Conservation (phyloP, 1,284 basidiomycete species). For the Termitomyces sp. region DNA sequence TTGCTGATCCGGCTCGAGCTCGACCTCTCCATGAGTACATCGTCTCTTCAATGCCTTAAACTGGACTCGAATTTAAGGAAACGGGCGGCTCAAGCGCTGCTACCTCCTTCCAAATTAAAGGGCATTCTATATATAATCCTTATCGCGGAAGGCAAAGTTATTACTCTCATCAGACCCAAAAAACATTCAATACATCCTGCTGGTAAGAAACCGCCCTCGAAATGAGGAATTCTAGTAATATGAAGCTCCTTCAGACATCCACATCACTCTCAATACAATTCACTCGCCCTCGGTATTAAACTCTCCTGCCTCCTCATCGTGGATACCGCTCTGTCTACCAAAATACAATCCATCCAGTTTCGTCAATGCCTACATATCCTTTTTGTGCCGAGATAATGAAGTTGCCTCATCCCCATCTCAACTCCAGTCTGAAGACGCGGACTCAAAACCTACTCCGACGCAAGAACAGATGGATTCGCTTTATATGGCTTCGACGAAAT, state of each 20-base stretch:
- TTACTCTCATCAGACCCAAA: conserved; percentile 85
- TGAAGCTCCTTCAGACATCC: conserved; percentile 59
- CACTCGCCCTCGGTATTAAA: conserved; percentile 64
- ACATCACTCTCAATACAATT: conserved; percentile 82
- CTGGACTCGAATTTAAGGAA: conserved; percentile 67
- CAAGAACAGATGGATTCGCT: conserved; percentile 8
- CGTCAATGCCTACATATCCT: conserved; percentile 89
- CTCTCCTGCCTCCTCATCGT: conserved; percentile 76
- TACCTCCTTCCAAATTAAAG: conserved; percentile 80
- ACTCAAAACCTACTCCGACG: conserved; percentile 10
- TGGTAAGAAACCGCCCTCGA: conserved; percentile 39
- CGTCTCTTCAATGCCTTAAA: conserved; percentile 77
- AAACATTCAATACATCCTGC: conserved; percentile 95
- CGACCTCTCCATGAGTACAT: conserved; percentile 77
- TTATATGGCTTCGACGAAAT: conserved; percentile 19
- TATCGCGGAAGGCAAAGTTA: conserved; percentile 72
- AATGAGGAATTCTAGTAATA: background rate
- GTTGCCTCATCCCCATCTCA: conserved; percentile 1
- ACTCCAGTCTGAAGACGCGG: background rate
- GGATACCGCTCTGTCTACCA: conserved; percentile 94
- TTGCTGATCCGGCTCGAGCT: conserved; percentile 68
- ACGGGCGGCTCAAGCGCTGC: conserved; percentile 68
- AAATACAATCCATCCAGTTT: conserved; percentile 91
- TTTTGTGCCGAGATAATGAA: conserved; percentile 36
- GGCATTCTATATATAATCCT: conserved; percentile 90